Conservation (phyloP, 805 yeast genomes). For the Isabelozyma gotoi region DNA sequence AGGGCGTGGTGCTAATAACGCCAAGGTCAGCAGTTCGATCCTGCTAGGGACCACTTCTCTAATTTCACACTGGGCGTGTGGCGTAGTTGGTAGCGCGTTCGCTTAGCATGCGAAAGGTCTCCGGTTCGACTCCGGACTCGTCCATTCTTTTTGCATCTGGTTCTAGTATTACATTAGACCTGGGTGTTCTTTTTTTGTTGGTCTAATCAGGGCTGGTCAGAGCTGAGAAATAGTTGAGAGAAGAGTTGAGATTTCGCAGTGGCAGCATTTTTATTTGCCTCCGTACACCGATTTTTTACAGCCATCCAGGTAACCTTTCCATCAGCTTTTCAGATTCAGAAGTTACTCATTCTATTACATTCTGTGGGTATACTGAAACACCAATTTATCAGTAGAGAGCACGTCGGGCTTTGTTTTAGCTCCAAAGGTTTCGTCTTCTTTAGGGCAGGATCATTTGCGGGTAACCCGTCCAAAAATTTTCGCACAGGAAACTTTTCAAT, state of each 20-base stretch:
- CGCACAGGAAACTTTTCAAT: not conserved
- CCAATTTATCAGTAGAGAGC: too few species aligned
- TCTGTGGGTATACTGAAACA: too few species aligned
- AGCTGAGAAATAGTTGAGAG: too few species aligned
- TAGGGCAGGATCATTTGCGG: not conserved
- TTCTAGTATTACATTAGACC: not conserved
- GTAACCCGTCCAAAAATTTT: not conserved
- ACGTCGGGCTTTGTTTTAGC: too few species aligned
- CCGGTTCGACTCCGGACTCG: constrained; percentile 26
- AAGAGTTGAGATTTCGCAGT: too few species aligned
- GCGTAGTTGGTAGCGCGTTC: constrained; percentile 40
- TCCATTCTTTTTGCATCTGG: not conserved
- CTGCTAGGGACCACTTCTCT: constrained; percentile 50
- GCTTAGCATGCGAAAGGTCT: constrained; percentile 39
- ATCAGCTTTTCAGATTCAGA: too few species aligned
- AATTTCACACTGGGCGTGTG: constrained; percentile 21
- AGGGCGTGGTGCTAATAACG: constrained; percentile 56
- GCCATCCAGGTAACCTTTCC: too few species aligned
- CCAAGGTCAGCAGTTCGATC: constrained; percentile 83
- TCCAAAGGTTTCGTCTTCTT: not conserved
- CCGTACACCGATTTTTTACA: too few species aligned
- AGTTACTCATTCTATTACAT: too few species aligned
- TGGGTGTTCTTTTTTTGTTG: not conserved
- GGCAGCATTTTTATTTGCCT: too few species aligned
- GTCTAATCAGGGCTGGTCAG: not conserved